phyloP scores from a whole-genome alignment of 495 filamentous ascomycete genomes.

The Oleoguttula mirabilis region DNA sequence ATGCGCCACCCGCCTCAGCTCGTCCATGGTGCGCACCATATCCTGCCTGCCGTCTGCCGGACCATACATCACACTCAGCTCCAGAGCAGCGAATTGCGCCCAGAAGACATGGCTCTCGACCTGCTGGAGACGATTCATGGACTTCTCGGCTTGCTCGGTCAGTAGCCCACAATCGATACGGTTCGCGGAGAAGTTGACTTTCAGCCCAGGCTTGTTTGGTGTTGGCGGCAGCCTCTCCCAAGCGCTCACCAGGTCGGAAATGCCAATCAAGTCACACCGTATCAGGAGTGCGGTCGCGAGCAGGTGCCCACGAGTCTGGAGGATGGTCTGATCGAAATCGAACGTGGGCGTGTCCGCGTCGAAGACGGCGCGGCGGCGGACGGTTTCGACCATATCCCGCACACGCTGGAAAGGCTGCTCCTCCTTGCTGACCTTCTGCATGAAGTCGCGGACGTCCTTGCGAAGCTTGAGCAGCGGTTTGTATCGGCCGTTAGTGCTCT shows the following conservation, averaged over 20 bases:
- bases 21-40: too few species aligned
- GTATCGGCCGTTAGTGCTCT: constrained; percentile 28
- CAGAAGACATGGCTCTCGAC: constrained; percentile 31
- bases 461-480: constrained; percentile 31
- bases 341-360: constrained; percentile 27
- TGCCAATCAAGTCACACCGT: constrained; percentile 42
- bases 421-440: constrained; percentile 33
- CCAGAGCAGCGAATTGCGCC: constrained; percentile 31
- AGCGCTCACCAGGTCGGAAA: constrained; percentile 43
- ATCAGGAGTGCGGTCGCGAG: constrained; percentile 41
- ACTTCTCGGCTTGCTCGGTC: constrained; percentile 19
- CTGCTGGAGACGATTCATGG: constrained; percentile 23
- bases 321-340: constrained; percentile 30
- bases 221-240: too few species aligned
- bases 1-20: constrained; percentile 12
- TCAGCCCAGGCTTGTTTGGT: neutral
- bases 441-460: constrained; percentile 33
- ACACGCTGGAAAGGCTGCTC: constrained; percentile 54
- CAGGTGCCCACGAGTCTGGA: constrained; percentile 38
- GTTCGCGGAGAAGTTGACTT: constrained; percentile 18
- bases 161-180: constrained; percentile 20
- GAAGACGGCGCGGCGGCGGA: constrained; percentile 28
- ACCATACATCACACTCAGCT: constrained; percentile 15
- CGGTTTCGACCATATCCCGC: constrained; percentile 40
- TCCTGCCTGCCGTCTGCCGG: neutral